Conservation (phyloP, 352 stramenopile species). For the Phytophthora cactorum region DNA sequence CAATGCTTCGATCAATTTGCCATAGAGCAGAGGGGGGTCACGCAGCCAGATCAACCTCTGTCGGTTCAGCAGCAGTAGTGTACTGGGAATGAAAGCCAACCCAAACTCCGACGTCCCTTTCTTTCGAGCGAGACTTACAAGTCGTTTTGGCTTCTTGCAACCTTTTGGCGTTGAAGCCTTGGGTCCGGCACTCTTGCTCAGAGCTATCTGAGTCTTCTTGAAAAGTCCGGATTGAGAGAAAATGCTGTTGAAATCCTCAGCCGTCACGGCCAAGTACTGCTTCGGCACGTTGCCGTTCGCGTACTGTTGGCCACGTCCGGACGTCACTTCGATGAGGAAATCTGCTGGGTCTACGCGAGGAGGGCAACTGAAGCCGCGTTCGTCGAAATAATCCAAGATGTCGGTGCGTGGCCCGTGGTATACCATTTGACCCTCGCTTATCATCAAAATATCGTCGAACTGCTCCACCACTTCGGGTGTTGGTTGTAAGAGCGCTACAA, state of each 20-base stretch:
- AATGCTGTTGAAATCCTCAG: slow-evolving; percentile 63
- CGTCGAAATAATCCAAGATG: slow-evolving; percentile 87
- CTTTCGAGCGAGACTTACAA: slow-evolving; percentile 50
- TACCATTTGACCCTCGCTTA: slow-evolving; percentile 93
- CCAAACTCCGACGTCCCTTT: slow-evolving; percentile 67
- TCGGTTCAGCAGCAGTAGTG: slow-evolving; percentile 54
- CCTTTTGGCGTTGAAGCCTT: slow-evolving; percentile 44
- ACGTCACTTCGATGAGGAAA: slow-evolving; percentile 77
- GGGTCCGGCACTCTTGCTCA: slow-evolving; percentile 52
- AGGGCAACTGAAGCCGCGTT: slow-evolving; percentile 76
- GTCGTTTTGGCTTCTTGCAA: slow-evolving; percentile 59
- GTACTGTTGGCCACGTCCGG: slow-evolving; percentile 57
- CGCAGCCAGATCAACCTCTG: slow-evolving; percentile 74
- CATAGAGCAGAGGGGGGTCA: slow-evolving; percentile 63
- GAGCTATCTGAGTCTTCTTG: slow-evolving; percentile 49
- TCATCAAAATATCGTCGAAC: slow-evolving; percentile 96
- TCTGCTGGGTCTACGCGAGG: slow-evolving; percentile 68
- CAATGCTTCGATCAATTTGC: slow-evolving; percentile 68
- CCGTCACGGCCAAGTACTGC: slow-evolving; percentile 33
- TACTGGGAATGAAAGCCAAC: slow-evolving; percentile 48
- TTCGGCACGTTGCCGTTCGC: slow-evolving; percentile 44
- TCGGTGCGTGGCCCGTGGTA: slow-evolving; percentile 90
- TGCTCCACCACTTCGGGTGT: slow-evolving; percentile 93
- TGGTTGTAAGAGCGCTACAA: slow-evolving; percentile 49
- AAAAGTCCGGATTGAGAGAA: slow-evolving; percentile 69